Evolutionary conservation across 495 filamentous ascomycete genomes (phyloP).

Genomic region (Glutinoglossum americanum): DNA sequence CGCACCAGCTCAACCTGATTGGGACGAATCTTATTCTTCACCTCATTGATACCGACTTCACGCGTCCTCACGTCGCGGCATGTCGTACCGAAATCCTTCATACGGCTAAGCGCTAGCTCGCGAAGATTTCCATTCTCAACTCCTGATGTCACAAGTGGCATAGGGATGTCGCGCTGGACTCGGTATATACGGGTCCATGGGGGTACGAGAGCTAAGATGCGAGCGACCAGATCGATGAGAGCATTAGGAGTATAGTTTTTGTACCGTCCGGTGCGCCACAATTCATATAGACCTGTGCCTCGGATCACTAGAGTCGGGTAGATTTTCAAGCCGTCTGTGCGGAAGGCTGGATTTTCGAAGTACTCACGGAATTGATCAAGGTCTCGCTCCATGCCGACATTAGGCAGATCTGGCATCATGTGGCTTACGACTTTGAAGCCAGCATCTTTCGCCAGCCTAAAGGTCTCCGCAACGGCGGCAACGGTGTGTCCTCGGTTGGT

Average conservation of each 20-base stretch:
- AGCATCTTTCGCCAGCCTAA: conserved; percentile 84
- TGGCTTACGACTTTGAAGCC: conserved; percentile 97
- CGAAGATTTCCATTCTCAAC: conserved; percentile 96
- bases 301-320: conserved; percentile 96
- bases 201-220: conserved; percentile 82
- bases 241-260: conserved; percentile 98
- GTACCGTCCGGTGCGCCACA: conserved; percentile 92
- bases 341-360: conserved; percentile 88
- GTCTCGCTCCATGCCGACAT: conserved; percentile 95
- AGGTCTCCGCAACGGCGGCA: conserved; percentile 81
- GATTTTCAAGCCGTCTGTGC: conserved; percentile 95
- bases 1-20: conserved; percentile 94
- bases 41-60: conserved; percentile 95
- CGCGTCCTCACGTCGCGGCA: conserved; percentile 95
- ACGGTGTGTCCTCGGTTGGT: conserved; percentile 96
- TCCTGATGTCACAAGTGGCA: conserved; percentile 90
- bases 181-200: conserved; percentile 98
- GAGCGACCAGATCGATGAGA: conserved; percentile 81
- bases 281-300: conserved; percentile 87
- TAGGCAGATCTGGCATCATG: conserved; percentile 98
- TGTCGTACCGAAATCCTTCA: conserved; percentile 97
- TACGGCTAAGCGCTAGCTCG: conserved; percentile 74
- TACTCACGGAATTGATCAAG: conserved; percentile 93
- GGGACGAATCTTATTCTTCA: conserved; percentile 93
- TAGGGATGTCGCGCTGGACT: conserved; percentile 94